phyloP scores from a whole-genome alignment of 1,284 basidiomycete species.

The Naganishia liquefaciens region DNA sequence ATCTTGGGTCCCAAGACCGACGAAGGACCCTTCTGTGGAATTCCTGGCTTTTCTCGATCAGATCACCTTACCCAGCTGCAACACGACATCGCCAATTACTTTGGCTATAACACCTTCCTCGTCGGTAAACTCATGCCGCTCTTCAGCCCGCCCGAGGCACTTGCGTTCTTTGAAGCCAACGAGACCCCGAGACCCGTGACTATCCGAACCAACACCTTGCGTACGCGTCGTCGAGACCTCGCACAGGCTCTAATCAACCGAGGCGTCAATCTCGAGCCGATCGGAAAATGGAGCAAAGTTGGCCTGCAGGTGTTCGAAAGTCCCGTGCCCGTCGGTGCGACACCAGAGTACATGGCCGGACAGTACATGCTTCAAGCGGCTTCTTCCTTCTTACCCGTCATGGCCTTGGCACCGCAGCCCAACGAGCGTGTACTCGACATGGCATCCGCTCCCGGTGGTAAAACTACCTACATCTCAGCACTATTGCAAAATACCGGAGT shows the following conservation, averaged over 20 bases:
- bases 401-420: constrained; percentile 89
- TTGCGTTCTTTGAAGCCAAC: constrained; percentile 98
- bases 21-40: constrained; percentile 32
- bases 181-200: constrained; percentile 95
- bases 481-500: constrained; percentile 96
- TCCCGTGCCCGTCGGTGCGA: constrained; percentile 93
- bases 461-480: constrained; percentile 94
- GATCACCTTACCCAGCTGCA: constrained; percentile 90
- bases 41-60: constrained; percentile 66
- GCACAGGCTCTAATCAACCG: constrained; percentile 93
- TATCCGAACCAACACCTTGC: constrained; percentile 95
- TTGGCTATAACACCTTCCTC: constrained; percentile 96
- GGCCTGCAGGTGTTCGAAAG: constrained; percentile 98
- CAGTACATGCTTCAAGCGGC: constrained; percentile 99
- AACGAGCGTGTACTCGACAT: constrained; percentile 95
- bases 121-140: constrained; percentile 92
- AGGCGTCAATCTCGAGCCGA: constrained; percentile 94
- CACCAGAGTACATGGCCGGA: constrained; percentile 97
- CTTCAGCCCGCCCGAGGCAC: constrained; percentile 70
- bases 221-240: constrained; percentile 88
- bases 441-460: constrained; percentile 97
- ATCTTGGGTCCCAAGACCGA: constrained; percentile 71
- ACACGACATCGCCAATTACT: constrained; percentile 87
- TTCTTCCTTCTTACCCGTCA: constrained; percentile 97
- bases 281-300: constrained; percentile 98